Evolutionary conservation across 192 early-diverging fungal species (phyloP).

Genomic region (Backusella tuberculispora): DNA sequence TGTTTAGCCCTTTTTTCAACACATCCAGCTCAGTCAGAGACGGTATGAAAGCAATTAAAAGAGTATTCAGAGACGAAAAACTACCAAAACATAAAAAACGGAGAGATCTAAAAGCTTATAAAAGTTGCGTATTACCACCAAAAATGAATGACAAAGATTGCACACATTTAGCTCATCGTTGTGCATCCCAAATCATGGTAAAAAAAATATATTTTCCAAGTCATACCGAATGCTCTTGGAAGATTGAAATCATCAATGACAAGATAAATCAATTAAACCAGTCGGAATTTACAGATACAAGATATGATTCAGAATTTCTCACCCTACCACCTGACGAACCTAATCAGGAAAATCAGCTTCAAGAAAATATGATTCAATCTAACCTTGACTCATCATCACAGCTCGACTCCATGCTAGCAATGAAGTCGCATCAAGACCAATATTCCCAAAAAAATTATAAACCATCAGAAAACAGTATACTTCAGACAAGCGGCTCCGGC

Average conservation of each 20-base stretch:
- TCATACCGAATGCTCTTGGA: background rate
- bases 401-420: background rate
- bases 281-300: background rate
- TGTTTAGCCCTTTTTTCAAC: too few species aligned
- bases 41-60: background rate
- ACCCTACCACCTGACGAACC: too few species aligned
- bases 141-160: background rate
- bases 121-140: background rate
- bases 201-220: background rate
- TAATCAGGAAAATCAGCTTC: background rate
- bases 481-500: background rate
- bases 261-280: background rate
- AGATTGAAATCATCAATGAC: background rate
- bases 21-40: background rate
- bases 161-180: slow-evolving; percentile 1
- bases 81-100: background rate
- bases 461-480: background rate
- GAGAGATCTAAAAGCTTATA: background rate
- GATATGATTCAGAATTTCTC: background rate
- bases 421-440: background rate
- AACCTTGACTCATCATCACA: background rate
- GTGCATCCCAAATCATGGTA: background rate
- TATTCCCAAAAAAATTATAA: background rate
- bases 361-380: background rate
- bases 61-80: background rate